Conservation (phyloP, 2,329 filamentous ascomycete species). For the Diaporthe sp. region DNA sequence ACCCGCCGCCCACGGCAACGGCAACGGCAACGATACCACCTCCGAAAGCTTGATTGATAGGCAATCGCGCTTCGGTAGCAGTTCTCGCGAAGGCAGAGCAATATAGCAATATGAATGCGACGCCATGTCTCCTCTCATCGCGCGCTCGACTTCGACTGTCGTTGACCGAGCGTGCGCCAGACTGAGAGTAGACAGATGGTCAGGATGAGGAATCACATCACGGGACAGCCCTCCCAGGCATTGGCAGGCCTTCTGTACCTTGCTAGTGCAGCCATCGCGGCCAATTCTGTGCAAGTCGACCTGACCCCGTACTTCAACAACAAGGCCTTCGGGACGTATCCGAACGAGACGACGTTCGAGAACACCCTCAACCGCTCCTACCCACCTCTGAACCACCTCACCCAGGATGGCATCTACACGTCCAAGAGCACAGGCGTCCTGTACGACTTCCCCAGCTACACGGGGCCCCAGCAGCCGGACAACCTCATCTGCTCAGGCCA, state of each 20-base stretch:
- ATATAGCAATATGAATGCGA: slow-evolving; percentile 32
- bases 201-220: slow-evolving; percentile 14
- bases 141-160: not conserved
- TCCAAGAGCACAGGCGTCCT: slow-evolving; percentile 56
- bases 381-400: slow-evolving; percentile 50
- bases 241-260: slow-evolving; percentile 25
- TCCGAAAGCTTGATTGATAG: slow-evolving; percentile 14
- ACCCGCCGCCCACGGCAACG: slow-evolving; percentile 2
- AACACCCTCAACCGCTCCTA: slow-evolving; percentile 55
- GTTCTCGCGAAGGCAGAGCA: not conserved
- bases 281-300: slow-evolving; percentile 48
- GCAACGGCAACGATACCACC: slow-evolving; percentile 5
- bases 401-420: slow-evolving; percentile 49
- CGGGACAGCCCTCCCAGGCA: not conserved
- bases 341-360: slow-evolving; percentile 62
- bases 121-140: slow-evolving; percentile 2
- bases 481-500: slow-evolving; percentile 60
- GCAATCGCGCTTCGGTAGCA: not conserved
- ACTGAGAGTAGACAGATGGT: not conserved
- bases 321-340: slow-evolving; percentile 59
- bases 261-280: slow-evolving; percentile 6
- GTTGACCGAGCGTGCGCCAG: not conserved
- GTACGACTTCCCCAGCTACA: slow-evolving; percentile 60
- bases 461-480: slow-evolving; percentile 50
- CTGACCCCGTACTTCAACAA: slow-evolving; percentile 59